Conservation (phyloP, 345 rosid genomes). For the Euphorbia peplus region DNA sequence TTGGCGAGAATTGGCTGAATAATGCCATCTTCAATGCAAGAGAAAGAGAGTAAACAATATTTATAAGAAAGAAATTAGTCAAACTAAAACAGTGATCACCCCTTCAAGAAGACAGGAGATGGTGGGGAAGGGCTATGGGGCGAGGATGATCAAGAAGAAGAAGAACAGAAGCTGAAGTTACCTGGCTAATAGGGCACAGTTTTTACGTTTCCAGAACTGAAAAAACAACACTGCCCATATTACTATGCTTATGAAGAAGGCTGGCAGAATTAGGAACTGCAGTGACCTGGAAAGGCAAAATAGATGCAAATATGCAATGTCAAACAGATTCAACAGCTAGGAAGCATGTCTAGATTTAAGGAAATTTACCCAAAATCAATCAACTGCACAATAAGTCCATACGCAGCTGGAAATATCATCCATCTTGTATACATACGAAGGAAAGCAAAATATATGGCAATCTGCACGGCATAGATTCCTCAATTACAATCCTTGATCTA, state of each 20-base stretch:
- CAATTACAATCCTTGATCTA: conserved; percentile 15
- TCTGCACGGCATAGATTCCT: conserved; percentile 38
- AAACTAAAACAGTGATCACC: not conserved
- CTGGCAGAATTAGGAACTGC: conserved; percentile 70
- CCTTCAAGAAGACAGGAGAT: too few species aligned
- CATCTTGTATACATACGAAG: conserved; percentile 86
- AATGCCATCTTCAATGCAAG: conserved; percentile 60
- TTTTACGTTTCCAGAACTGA: conserved; percentile 97
- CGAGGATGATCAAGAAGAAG: not conserved
- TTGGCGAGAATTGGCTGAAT: conserved; percentile 55
- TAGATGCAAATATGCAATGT: conserved; percentile 6
- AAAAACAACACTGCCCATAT: conserved; percentile 88
- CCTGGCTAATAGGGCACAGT: conserved; percentile 74
- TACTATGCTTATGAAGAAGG: conserved; percentile 60
- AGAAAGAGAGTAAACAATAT: not conserved
- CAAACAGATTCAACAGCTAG: conserved; percentile 6
- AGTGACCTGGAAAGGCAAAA: conserved; percentile 48
- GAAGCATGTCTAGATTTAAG: not conserved
- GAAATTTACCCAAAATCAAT: conserved; percentile 66
- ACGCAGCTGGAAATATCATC: conserved; percentile 74
- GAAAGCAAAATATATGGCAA: conserved; percentile 84
- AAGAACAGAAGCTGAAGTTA: conserved; percentile 20
- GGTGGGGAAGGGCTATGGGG: too few species aligned
- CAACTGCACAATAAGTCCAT: conserved; percentile 61
- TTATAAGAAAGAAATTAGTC: not conserved